Evolutionary conservation across 2,329 filamentous ascomycete genomes (phyloP).

Genomic region (Periglandula ipomoeae): DNA sequence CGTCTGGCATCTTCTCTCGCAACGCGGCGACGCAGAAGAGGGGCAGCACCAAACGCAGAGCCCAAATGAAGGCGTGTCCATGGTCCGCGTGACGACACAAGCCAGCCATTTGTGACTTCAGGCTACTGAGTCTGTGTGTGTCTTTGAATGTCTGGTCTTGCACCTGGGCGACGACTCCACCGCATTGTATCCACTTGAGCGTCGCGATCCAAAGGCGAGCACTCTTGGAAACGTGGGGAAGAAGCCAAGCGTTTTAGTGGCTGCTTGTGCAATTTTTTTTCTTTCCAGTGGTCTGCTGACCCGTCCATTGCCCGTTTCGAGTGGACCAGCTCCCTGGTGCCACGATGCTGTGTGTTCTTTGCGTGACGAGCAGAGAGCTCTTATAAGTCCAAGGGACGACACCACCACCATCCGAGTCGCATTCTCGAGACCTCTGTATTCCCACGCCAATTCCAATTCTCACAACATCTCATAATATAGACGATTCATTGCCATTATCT

Average conservation of each 20-base stretch:
- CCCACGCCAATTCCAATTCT: neutral
- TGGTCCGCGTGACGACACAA: neutral
- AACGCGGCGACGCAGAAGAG: neutral
- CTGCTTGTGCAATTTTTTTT: neutral
- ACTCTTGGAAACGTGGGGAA: conserved; percentile 3
- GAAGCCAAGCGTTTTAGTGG: conserved; percentile 3
- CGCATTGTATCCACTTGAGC: neutral
- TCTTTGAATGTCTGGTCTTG: too few species aligned
- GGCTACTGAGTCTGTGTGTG: too few species aligned
- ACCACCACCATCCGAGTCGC: neutral
- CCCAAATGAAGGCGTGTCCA: neutral
- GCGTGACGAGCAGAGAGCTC: neutral
- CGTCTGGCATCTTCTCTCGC: neutral
- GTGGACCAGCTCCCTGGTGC: neutral
- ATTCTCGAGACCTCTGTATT: neutral
- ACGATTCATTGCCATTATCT: neutral
- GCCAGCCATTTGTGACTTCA: neutral
- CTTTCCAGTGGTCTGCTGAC: conserved; percentile 6
- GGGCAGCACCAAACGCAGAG: neutral
- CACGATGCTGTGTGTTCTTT: neutral
- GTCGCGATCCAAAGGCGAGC: neutral
- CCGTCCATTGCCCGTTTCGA: neutral
- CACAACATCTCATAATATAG: neutral
- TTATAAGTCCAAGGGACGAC: conserved; percentile 1
- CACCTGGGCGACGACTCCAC: too few species aligned